Percentiles rank a stretch among this genome's conserved stretches.
These are phyloP conservation scores for Kurtzmaniella cleridarum DNA, from an alignment of 805 yeast genomes.

Conservation along the genomic window DNA sequence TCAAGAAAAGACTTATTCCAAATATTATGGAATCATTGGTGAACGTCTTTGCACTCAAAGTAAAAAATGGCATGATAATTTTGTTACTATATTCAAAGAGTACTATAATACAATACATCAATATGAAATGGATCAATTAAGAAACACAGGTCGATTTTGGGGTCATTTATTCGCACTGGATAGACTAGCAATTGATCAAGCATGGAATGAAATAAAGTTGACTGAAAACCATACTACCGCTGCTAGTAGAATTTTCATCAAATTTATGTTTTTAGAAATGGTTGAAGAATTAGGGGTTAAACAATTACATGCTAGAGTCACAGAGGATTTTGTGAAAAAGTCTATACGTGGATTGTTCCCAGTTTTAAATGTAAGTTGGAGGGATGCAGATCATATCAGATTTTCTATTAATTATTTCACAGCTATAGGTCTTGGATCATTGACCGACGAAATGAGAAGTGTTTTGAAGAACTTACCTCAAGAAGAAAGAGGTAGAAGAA, in stretches of 20 bases:
- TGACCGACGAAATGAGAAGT: conserved; percentile 80
- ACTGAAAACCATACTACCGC: conserved; percentile 75
- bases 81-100: conserved; percentile 46
- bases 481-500: conserved; percentile 2
- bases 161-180: conserved; percentile 78
- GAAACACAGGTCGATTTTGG: conserved; percentile 80
- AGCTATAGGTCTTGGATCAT: conserved; percentile 80
- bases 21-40: conserved; percentile 74
- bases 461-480: conserved; percentile 32
- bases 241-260: conserved; percentile 73
- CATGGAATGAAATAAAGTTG: conserved; percentile 49
- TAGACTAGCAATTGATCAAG: conserved; percentile 54
- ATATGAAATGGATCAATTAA: conserved; percentile 63
- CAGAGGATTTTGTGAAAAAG: conserved; percentile 47
- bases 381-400: conserved; percentile 49
- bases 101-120: conserved; percentile 58
- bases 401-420: conserved; percentile 89
- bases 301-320: conserved; percentile 39
- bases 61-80: conserved; percentile 52
- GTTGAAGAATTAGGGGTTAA: conserved; percentile 68
- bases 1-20: conserved; percentile 82
- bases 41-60: conserved; percentile 54
- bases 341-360: conserved; percentile 64
- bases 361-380: conserved; percentile 17
- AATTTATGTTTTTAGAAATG: conserved; percentile 74